Percentiles rank a stretch among this genome's conserved stretches.
Conservation (phyloP, 2,329 filamentous ascomycete genomes). For the Helotiales sp. region DNA sequence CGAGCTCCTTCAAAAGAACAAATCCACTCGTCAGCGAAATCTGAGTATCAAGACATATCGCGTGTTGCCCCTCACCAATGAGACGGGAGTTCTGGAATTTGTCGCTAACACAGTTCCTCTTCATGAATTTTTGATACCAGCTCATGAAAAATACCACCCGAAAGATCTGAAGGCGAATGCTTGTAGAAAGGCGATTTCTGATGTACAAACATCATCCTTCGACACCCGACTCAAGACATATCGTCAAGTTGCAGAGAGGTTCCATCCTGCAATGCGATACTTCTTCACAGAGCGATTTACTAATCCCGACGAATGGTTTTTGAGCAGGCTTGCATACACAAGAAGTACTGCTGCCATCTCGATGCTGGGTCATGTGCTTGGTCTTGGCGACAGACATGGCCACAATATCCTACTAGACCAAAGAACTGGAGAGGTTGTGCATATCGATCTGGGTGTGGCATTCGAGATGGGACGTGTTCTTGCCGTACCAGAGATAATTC, state of each 20-base stretch:
- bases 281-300: conserved; percentile 97
- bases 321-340: conserved; percentile 86
- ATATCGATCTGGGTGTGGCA: conserved; percentile 95
- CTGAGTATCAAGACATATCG: conserved; percentile 96
- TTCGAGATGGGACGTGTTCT: conserved; percentile 97
- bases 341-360: conserved; percentile 93
- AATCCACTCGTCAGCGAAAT: conserved; percentile 83
- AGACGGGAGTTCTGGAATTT: conserved; percentile 94
- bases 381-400: conserved; percentile 90
- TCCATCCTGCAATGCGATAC: conserved; percentile 92
- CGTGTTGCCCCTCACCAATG: conserved; percentile 84
- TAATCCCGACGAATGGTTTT: conserved; percentile 96
- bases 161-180: conserved; percentile 76
- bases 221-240: conserved; percentile 77
- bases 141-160: conserved; percentile 85
- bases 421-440: conserved; percentile 88
- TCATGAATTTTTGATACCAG: conserved; percentile 89
- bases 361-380: conserved; percentile 90
- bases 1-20: conserved; percentile 83
- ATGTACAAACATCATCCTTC: conserved; percentile 70
- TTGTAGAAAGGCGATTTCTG: conserved; percentile 80
- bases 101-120: conserved; percentile 91
- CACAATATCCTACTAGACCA: conserved; percentile 96
- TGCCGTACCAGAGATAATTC: conserved; percentile 92
- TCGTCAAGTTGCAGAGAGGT: conserved; percentile 77